A percentile compares a stretch with the other conserved stretches of the same genome.
phyloP scores from a whole-genome alignment of 163 green algal genomes.

The Chloromonas sp. region DNA sequence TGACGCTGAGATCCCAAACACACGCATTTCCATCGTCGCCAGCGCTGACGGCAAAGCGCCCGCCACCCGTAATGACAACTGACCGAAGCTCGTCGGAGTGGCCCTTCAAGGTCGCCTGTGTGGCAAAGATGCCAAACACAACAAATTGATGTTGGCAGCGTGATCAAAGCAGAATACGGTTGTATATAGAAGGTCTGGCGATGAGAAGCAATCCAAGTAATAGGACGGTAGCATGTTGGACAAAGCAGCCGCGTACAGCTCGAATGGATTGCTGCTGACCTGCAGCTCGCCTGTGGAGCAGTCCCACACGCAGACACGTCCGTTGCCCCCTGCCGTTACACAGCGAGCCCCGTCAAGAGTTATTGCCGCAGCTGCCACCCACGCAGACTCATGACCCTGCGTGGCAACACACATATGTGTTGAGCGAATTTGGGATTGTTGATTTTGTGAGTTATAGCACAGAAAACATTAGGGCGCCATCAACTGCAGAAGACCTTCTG shows the following conservation, averaged over 20 bases:
- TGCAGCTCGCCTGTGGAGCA: constrained; percentile 2
- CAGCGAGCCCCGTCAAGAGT: constrained; percentile 32
- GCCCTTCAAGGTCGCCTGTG: neutral
- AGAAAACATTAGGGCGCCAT: too few relatives aligned
- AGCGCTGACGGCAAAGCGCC: constrained; percentile 39
- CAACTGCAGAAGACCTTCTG: too few relatives aligned
- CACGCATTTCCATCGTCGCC: constrained; percentile 61
- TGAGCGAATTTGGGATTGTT: too few relatives aligned
- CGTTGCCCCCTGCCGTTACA: constrained; percentile 44
- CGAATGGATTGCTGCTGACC: too few relatives aligned
- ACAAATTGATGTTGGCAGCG: neutral
- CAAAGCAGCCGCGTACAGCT: too few relatives aligned
- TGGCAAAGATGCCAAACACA: neutral
- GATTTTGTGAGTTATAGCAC: too few relatives aligned
- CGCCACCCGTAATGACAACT: constrained; percentile 3
- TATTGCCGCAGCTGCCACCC: constrained; percentile 59
- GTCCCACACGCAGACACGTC: constrained; percentile 19
- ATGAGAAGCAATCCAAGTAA: too few relatives aligned
- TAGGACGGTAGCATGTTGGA: too few relatives aligned
- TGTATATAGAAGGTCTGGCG: too few relatives aligned
- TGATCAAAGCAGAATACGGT: too few relatives aligned
- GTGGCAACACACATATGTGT: too few relatives aligned
- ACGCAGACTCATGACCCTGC: constrained; percentile 14
- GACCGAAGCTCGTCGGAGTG: neutral
- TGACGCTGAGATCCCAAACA: constrained; percentile 48